phyloP scores from a whole-genome alignment of 192 early-diverging fungal genomes.

The Coemansia sp. region DNA sequence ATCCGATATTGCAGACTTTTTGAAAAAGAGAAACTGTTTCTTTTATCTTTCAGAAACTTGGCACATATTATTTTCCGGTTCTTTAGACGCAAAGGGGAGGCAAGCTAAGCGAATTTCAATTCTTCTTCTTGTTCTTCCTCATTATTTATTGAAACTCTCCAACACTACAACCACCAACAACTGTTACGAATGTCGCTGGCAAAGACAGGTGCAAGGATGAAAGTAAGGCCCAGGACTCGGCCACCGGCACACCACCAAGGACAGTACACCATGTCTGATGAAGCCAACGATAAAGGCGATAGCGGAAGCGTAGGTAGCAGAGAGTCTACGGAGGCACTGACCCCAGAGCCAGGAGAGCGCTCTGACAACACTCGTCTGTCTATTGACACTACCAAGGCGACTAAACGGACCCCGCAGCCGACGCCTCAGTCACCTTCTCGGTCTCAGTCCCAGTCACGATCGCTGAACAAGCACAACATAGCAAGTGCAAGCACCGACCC shows the following conservation, averaged over 20 bases:
- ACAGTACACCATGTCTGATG: not conserved
- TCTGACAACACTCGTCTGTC: not conserved
- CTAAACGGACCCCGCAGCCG: not conserved
- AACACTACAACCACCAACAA: too few relatives aligned
- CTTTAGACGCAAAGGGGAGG: too few relatives aligned
- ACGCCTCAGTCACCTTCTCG: too few relatives aligned
- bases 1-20: too few relatives aligned
- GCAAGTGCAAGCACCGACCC: conserved; percentile 3
- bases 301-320: not conserved
- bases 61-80: too few relatives aligned
- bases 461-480: not conserved
- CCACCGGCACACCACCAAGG: conserved; percentile 1
- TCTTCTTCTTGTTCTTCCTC: too few relatives aligned
- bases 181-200: too few relatives aligned
- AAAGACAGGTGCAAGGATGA: conserved; percentile 1
- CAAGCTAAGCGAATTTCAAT: too few relatives aligned
- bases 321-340: not conserved
- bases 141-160: too few relatives aligned
- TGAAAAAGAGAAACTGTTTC: too few relatives aligned
- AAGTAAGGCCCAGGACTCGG: conserved; percentile 19
- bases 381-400: not conserved
- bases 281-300: not conserved
- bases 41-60: too few relatives aligned
- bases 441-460: not conserved
- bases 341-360: not conserved